Evolutionary conservation across 2,329 filamentous ascomycete species (phyloP).

Genomic region (Penicillium corylophilum): DNA sequence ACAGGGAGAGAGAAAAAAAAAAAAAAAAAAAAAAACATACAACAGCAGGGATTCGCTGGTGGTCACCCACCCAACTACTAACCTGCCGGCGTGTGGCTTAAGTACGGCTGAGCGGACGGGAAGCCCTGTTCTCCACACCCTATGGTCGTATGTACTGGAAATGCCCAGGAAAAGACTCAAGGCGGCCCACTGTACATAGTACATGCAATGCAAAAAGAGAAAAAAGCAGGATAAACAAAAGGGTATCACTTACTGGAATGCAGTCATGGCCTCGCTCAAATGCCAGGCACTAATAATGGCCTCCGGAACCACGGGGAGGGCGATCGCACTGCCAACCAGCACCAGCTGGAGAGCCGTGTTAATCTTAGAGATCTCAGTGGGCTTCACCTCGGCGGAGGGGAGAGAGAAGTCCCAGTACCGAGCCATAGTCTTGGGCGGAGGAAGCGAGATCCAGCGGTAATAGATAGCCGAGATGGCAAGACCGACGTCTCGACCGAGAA

Average conservation of each 20-base stretch:
- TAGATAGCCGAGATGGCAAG: constrained; percentile 86
- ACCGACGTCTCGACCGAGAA: constrained; percentile 82
- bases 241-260: constrained; percentile 41
- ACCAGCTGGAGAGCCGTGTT: constrained; percentile 91
- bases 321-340: constrained; percentile 80
- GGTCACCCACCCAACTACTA: constrained; percentile 52
- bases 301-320: constrained; percentile 68
- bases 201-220: not conserved
- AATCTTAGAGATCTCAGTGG: constrained; percentile 55
- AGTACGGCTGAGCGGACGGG: constrained; percentile 51
- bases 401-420: constrained; percentile 98
- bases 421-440: constrained; percentile 85
- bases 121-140: constrained; percentile 51
- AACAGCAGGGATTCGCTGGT: constrained; percentile 49
- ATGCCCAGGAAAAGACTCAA: not conserved
- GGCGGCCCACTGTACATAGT: not conserved
- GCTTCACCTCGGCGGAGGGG: constrained; percentile 52
- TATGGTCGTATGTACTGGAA: constrained; percentile 44
- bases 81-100: constrained; percentile 49
- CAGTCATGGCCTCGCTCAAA: constrained; percentile 61
- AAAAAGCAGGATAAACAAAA: not conserved
- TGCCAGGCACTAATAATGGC: constrained; percentile 55
- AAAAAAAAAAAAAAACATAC: constrained; percentile 37
- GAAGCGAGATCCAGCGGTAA: constrained; percentile 92
- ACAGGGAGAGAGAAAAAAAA: constrained; percentile 8